These are phyloP conservation scores for Pseudogymnoascus sp. DNA, from an alignment of 2,329 filamentous ascomycete genomes.

Conservation along the genomic window DNA sequence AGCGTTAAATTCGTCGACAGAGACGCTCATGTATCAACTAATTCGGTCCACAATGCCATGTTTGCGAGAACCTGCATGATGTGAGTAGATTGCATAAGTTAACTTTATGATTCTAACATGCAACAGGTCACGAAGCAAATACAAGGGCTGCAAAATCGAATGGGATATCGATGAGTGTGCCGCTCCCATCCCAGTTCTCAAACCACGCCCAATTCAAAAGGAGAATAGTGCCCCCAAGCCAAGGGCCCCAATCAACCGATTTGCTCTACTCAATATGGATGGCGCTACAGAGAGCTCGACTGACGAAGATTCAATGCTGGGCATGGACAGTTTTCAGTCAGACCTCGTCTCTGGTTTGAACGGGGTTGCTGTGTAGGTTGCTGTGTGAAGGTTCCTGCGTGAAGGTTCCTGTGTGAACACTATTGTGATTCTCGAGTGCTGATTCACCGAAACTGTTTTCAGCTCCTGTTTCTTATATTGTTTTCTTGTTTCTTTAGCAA, in stretches of 20 bases:
- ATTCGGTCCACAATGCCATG: conserved; percentile 69
- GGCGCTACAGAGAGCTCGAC: conserved; percentile 21
- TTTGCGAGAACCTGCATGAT: conserved; percentile 76
- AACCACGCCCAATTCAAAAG: conserved; percentile 25
- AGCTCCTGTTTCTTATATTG: background rate
- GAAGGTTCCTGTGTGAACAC: background rate
- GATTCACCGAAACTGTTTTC: background rate
- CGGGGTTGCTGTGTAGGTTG: background rate
- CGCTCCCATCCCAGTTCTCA: conserved; percentile 21
- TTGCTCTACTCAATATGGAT: conserved; percentile 52
- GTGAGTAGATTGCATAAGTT: conserved; percentile 34
- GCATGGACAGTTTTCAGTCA: background rate
- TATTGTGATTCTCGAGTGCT: background rate
- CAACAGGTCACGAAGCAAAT: conserved; percentile 46
- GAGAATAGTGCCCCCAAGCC: conserved; percentile 33
- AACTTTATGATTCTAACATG: conserved; percentile 14
- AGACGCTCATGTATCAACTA: conserved; percentile 65
- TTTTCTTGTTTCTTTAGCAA: background rate
- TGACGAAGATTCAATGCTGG: background rate
- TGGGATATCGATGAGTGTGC: conserved; percentile 70
- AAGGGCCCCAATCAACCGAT: conserved; percentile 49
- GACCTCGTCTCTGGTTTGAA: conserved; percentile 2
- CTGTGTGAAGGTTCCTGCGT: no score
- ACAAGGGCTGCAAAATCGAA: conserved; percentile 64
- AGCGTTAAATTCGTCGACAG: conserved; percentile 52